Evolutionary conservation across 129 eudicot species (phyloP).

Genomic region (Flaveria linearis): DNA sequence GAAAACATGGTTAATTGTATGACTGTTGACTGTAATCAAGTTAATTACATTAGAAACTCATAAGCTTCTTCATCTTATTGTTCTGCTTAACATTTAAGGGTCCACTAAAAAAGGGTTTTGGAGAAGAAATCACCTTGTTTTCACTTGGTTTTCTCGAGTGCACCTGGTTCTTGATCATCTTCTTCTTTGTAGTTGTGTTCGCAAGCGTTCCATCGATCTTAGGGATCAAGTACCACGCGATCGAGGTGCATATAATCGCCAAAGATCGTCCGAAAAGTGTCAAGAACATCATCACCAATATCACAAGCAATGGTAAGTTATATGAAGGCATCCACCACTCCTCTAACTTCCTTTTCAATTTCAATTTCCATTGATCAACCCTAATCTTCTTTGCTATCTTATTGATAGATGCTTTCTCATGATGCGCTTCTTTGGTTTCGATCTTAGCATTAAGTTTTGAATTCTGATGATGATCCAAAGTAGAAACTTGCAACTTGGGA

Average conservation of each 20-base stretch:
- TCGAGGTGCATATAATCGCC: slow-evolving; percentile 53
- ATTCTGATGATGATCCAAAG: slow-evolving; percentile 16
- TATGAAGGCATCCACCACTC: slow-evolving; percentile 50
- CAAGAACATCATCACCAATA: slow-evolving; percentile 50
- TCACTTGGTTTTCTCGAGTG: slow-evolving; percentile 33
- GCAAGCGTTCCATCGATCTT: slow-evolving; percentile 27
- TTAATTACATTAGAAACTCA: slow-evolving; percentile 30
- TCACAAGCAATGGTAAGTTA: slow-evolving; percentile 43
- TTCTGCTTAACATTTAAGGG: slow-evolving; percentile 32
- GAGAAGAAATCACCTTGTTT: slow-evolving; percentile 21
- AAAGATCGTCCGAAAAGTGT: slow-evolving; percentile 53
- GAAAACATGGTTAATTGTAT: neutral
- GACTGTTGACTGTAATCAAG: neutral
- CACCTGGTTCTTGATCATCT: slow-evolving; percentile 29
- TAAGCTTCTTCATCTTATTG: slow-evolving; percentile 34
- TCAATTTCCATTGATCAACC: slow-evolving; percentile 32
- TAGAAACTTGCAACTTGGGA: slow-evolving; percentile 22
- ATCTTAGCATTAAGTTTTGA: neutral
- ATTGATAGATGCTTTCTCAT: neutral
- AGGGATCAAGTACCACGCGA: slow-evolving; percentile 61
- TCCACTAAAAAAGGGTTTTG: slow-evolving; percentile 39
- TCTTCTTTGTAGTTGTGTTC: slow-evolving; percentile 20
- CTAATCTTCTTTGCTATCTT: neutral
- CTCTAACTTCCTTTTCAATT: slow-evolving; percentile 39
- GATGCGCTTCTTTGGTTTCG: neutral